Percentiles rank a stretch among this genome's conserved stretches.
Conservation (phyloP, 1,284 basidiomycete genomes). For the Phenoliferia sp. region DNA sequence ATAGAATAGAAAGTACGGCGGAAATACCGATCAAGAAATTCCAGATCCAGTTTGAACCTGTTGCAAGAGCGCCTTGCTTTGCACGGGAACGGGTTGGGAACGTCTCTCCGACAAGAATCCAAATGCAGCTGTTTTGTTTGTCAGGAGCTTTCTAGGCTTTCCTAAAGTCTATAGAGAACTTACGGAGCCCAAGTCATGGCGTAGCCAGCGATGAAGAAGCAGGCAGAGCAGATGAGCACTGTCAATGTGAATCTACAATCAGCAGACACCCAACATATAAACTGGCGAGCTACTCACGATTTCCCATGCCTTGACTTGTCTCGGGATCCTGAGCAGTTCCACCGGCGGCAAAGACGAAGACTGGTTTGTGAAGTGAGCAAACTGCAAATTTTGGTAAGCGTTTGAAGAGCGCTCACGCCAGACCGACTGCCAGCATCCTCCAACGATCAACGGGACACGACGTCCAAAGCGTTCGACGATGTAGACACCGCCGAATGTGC, state of each 20-base stretch:
- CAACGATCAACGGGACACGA: not conserved
- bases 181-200: slow-evolving; percentile 37
- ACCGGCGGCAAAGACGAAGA: not conserved
- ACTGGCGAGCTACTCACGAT: too few relatives aligned
- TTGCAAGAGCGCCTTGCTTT: slow-evolving; percentile 68
- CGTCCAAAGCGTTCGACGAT: slow-evolving; percentile 8
- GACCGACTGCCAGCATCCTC: not conserved
- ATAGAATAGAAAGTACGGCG: not conserved
- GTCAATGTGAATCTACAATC: not conserved
- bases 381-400: too few relatives aligned
- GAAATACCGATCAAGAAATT: not conserved
- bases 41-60: slow-evolving; percentile 52
- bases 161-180: slow-evolving; percentile 32
- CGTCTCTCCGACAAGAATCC: slow-evolving; percentile 54
- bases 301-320: not conserved
- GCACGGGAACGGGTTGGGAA: slow-evolving; percentile 69
- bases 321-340: not conserved
- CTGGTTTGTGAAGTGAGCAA: too few relatives aligned
- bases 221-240: not conserved
- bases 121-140: not conserved
- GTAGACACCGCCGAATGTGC: not conserved
- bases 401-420: too few relatives aligned
- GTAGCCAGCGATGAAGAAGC: slow-evolving; percentile 2
- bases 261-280: too few relatives aligned
- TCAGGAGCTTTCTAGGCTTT: slow-evolving; percentile 8